These are phyloP conservation scores for Litchi chinensis DNA, from an alignment of 345 rosid species.

Conservation along the genomic window DNA sequence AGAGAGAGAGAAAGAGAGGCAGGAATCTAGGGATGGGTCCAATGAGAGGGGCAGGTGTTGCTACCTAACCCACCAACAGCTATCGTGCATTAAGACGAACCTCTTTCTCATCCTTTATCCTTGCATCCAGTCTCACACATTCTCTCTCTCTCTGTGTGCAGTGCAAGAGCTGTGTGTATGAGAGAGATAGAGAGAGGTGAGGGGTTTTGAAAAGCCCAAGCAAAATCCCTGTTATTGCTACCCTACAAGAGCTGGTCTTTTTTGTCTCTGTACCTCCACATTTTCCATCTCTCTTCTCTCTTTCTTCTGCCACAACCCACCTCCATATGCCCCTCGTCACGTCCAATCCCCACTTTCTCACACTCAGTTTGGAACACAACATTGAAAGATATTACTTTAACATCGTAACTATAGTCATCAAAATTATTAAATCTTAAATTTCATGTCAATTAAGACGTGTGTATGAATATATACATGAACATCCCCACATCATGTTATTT, in stretches of 20 bases:
- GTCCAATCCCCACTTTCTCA: slow-evolving; percentile 9
- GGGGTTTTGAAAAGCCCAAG: slow-evolving; percentile 29
- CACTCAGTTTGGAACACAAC: not conserved
- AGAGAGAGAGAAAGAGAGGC: slow-evolving; percentile 11
- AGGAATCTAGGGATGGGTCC: slow-evolving; percentile 67
- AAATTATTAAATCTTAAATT: no score
- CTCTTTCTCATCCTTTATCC: slow-evolving; percentile 48
- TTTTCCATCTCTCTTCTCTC: slow-evolving; percentile 5
- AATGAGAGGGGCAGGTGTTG: slow-evolving; percentile 58
- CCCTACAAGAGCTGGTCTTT: slow-evolving; percentile 39
- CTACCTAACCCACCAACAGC: slow-evolving; percentile 78
- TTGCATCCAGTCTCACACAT: slow-evolving; percentile 28
- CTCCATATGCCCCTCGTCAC: slow-evolving; percentile 17
- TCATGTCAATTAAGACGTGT: no score
- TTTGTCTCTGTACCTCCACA: slow-evolving; percentile 27
- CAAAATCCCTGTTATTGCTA: slow-evolving; percentile 19
- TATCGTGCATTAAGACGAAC: slow-evolving; percentile 49
- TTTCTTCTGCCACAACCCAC: slow-evolving; percentile 15
- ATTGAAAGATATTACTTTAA: no score
- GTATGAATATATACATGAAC: no score
- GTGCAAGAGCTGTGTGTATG: slow-evolving; percentile 1
- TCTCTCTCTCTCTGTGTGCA: slow-evolving; percentile 7
- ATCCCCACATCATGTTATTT: no score
- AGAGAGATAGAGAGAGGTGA: slow-evolving; percentile 9
- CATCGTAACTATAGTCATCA: no score